These are phyloP conservation scores for Lentinula detonsa DNA, from an alignment of 768 basidiomycete genomes.

Conservation along the genomic window DNA sequence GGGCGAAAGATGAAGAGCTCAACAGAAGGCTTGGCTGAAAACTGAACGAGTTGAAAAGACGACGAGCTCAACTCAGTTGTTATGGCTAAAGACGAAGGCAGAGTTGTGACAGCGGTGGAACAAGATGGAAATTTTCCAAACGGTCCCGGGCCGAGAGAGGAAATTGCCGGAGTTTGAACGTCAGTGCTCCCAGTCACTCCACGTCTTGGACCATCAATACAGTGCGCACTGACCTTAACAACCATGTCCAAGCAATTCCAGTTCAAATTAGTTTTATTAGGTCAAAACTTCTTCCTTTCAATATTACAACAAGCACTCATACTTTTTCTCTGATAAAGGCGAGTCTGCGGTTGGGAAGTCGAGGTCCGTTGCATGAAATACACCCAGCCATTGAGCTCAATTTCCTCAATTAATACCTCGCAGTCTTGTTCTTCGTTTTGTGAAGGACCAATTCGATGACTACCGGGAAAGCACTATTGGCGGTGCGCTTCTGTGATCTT, in stretches of 20 bases:
- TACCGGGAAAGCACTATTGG: slow-evolving; percentile 94
- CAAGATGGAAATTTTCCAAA: background rate
- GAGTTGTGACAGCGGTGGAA: slow-evolving; percentile 7
- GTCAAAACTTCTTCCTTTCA: slow-evolving; percentile 35
- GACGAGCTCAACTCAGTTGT: slow-evolving; percentile 18
- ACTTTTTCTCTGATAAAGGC: slow-evolving; percentile 40
- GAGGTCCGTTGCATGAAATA: slow-evolving; percentile 41
- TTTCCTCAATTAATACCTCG: slow-evolving; percentile 10
- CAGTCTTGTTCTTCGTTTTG: slow-evolving; percentile 92
- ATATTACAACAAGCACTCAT: background rate
- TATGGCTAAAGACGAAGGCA: slow-evolving; percentile 7
- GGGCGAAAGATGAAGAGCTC: slow-evolving; percentile 19
- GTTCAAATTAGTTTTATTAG: slow-evolving; percentile 95
- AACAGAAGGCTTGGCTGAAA: slow-evolving; percentile 10
- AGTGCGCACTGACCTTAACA: slow-evolving; percentile 10
- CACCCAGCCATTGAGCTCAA: background rate
- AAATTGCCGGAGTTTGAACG: background rate
- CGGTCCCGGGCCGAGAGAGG: background rate
- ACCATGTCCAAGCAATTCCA: slow-evolving; percentile 89
- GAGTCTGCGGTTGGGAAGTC: slow-evolving; percentile 98
- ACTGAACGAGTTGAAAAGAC: slow-evolving; percentile 2
- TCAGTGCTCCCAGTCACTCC: background rate
- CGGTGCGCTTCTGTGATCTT: slow-evolving; percentile 34
- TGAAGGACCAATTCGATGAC: slow-evolving; percentile 94
- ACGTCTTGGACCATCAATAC: background rate